Evolutionary conservation across 768 basidiomycete species (phyloP), one percentile per base, ranked within the genome.

Genomic region (Panus rudis): DNA sequence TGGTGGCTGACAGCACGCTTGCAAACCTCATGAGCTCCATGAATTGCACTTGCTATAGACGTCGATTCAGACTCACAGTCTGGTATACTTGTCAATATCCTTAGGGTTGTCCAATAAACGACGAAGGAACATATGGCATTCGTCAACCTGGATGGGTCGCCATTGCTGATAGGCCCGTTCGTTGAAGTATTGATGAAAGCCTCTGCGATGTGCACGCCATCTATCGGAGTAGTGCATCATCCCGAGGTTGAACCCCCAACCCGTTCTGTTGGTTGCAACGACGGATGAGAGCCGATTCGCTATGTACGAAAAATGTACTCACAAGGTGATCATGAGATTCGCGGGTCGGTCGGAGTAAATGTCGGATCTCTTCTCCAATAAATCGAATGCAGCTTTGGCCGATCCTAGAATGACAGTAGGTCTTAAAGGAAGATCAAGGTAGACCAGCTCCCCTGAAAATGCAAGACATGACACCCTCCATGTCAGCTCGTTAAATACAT

Each of bases 281-380:
- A 30, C 28, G 10, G 10, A 30, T 30, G 28, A 10, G 10, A 30
- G 28, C 28, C 10, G 10, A 10, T 30, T 10, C 28, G 16, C 28
- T 30, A 10, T 10, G 16, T 30, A 16, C 10, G 10, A 16, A 10
- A 16, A 30, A 30, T 16, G 28, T 10, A 10, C 28, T 10, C 28
- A 41, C 43, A 51, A 39, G 43, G 46, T 22, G 35, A 42, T 28
- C 37, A 58, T 51, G 20, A 47, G 39, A 5, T 52, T 41, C 17
- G 41, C 43, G 0, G 52, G 45, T 31, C 60, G 41, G 22, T 58
- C 56, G 1, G 60, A 60, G 41, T 59, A 60, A 0, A 50, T 51
- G 0, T 49, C 39, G 21, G 52, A 52, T 2, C 57, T 49, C 32
- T 51, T 61, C 33, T 59, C 58, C 21, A 62, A 44, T 14, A 62